These are phyloP conservation scores for Diospyros kaki DNA, from an alignment of 148 eudicot species.

Conservation along the genomic window DNA sequence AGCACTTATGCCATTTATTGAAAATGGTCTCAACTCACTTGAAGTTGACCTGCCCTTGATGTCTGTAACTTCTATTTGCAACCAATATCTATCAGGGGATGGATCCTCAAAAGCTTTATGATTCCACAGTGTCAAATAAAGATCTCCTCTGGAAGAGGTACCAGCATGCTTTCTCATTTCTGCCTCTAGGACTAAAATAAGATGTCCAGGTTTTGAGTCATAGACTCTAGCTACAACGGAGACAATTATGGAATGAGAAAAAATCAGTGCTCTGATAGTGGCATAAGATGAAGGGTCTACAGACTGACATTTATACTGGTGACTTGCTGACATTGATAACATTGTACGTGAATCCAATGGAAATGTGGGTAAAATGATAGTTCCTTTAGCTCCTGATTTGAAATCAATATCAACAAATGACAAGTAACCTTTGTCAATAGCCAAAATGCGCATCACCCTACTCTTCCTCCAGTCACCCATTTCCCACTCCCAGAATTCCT, in stretches of 20 bases:
- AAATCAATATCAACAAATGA: conserved; percentile 76
- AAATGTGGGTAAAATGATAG: conserved; percentile 69
- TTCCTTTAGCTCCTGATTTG: conserved; percentile 42
- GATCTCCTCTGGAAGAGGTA: conserved; percentile 41
- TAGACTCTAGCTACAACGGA: conserved; percentile 71
- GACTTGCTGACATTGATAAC: conserved; percentile 35
- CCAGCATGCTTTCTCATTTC: conserved; percentile 45
- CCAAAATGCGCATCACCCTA: conserved; percentile 74
- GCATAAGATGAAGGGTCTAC: conserved; percentile 36
- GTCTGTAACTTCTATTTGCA: conserved; percentile 80
- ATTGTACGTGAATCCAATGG: conserved; percentile 75
- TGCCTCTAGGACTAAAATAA: conserved; percentile 49
- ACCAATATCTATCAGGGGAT: conserved; percentile 67
- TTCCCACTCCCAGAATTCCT: conserved; percentile 97
- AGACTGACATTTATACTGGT: conserved; percentile 33
- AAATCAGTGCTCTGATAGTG: conserved; percentile 69
- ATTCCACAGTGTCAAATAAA: conserved; percentile 66
- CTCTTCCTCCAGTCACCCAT: conserved; percentile 94
- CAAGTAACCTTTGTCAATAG: conserved; percentile 74
- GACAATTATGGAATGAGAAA: conserved; percentile 59
- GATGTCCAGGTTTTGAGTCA: conserved; percentile 57
- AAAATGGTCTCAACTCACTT: conserved; percentile 67
- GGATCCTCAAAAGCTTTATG: conserved; percentile 69
- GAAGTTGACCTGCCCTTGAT: conserved; percentile 45
- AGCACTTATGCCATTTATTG: conserved; percentile 51